A percentile compares a stretch with the other conserved stretches of the same genome.
Conservation (phyloP, 2,329 filamentous ascomycete genomes). For the Alternaria hordeiaustralica region DNA sequence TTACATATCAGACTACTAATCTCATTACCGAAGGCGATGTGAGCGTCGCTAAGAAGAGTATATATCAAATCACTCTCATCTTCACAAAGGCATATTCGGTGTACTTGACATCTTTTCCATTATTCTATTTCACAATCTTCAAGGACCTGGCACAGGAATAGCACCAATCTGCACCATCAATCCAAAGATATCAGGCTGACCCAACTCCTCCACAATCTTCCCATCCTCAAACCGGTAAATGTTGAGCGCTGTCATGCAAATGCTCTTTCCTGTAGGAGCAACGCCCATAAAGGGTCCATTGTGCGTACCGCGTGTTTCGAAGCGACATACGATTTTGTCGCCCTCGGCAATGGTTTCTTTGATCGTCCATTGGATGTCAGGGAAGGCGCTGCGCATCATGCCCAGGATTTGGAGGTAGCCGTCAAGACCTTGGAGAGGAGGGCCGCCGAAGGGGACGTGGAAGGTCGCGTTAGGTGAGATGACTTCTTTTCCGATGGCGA, state of each 20-base stretch:
- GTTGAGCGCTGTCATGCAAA: background rate
- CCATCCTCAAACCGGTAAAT: background rate
- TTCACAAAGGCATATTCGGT: background rate
- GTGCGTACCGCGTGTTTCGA: conserved; percentile 1
- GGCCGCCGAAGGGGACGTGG: background rate
- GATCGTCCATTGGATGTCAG: conserved; percentile 1
- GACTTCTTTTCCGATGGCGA: background rate
- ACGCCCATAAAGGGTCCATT: background rate
- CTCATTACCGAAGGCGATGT: background rate
- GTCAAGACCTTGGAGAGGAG: background rate
- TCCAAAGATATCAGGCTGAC: background rate
- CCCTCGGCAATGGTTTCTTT: conserved; percentile 6
- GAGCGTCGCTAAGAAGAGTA: background rate
- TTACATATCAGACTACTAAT: conserved; percentile 2
- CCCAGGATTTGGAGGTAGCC: background rate
- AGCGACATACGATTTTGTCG: background rate
- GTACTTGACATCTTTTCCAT: background rate
- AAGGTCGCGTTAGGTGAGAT: background rate
- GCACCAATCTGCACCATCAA: background rate
- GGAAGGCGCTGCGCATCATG: conserved; percentile 3
- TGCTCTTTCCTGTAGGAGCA: background rate
- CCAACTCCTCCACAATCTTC: background rate
- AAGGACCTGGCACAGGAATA: background rate
- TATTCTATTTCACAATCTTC: background rate
- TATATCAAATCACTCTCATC: background rate